Base-by-base conservation (phyloP, 768 basidiomycete genomes). In the Mycena filopes region DNA sequence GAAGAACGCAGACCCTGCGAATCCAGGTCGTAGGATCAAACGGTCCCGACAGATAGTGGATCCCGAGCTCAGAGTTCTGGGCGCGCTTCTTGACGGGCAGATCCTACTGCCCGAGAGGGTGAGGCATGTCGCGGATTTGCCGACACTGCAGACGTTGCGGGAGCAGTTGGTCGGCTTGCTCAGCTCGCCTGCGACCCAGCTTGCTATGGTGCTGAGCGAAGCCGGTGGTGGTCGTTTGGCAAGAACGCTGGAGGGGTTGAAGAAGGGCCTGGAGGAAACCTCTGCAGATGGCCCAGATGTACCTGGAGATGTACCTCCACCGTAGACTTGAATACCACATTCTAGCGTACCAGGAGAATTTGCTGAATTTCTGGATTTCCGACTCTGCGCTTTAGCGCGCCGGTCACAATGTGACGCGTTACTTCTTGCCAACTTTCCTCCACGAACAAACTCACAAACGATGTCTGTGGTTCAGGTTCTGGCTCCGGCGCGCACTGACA, bases 91-190 rank as follows among this genome's bases (percentile, higher is more conserved):
- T 65, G 95, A 96, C 72, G 89, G 89, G 38, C 81, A 84, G 65
- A 81, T 93, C 60, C 86, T 96, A 75, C 80, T 87, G 55, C 82
- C 86, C 21, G 77, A 82, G 12, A 83, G 84, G 7, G 79, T 95
- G 58, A 79, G 82, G 73, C 82, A 87, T 16, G 86, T 95, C 6
- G 86, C 89, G 33, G 87, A 88, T 70, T 78, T 97, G 55, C 96
- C 95, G 23, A 86, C 90, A 46, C 77, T 97, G 72, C 91, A 92
- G 41, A 89, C 87, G 3, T 76, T 98, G 65, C 79, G 91, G 55
- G 89, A 89, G 20, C 95, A 97, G 77, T 84, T 98, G 60, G 90
- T 96, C 16, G 96, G 95, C 10, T 66, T 98, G 77, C 75, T 98
- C 65, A 90, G 90, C 61, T 82, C 88, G 16, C 94, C 93, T 46